phyloP scores from a whole-genome alignment of 768 basidiomycete species.

The Trametes meyenii region DNA sequence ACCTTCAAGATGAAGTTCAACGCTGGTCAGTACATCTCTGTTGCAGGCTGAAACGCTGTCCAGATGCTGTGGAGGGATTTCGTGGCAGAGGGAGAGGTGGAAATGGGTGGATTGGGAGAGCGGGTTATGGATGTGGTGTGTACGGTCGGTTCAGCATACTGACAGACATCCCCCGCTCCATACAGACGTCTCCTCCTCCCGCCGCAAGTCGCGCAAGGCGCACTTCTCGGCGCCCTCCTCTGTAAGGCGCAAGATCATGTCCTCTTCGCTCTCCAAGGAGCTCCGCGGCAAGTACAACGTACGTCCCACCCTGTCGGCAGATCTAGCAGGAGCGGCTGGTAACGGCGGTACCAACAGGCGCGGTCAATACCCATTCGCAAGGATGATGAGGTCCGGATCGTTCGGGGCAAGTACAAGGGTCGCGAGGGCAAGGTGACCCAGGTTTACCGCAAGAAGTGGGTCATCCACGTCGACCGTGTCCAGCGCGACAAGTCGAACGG shows the following conservation, averaged over 20 bases:
- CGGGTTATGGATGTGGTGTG: slow-evolving; percentile 45
- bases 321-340: neutral
- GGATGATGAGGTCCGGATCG: slow-evolving; percentile 97
- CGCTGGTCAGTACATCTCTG: slow-evolving; percentile 62
- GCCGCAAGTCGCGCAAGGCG: slow-evolving; percentile 98
- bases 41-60: slow-evolving; percentile 26
- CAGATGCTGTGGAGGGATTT: slow-evolving; percentile 32
- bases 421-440: slow-evolving; percentile 97
- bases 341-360: slow-evolving; percentile 47
- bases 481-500: slow-evolving; percentile 98
- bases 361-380: slow-evolving; percentile 95
- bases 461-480: slow-evolving; percentile 97
- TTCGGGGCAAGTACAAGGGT: slow-evolving; percentile 98
- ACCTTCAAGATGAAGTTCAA: slow-evolving; percentile 82
- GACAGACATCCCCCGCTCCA: slow-evolving; percentile 31
- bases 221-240: slow-evolving; percentile 97
- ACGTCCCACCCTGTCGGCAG: slow-evolving; percentile 36
- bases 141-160: slow-evolving; percentile 16
- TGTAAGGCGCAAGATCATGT: slow-evolving; percentile 97
- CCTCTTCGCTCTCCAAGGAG: slow-evolving; percentile 93
- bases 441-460: slow-evolving; percentile 99
- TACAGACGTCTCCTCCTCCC: slow-evolving; percentile 85
- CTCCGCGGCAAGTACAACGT: slow-evolving; percentile 92
- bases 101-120: slow-evolving; percentile 57
- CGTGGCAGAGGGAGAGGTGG: slow-evolving; percentile 26